phyloP scores from a whole-genome alignment of 116 monocot species.

The Posidonia oceanica region DNA sequence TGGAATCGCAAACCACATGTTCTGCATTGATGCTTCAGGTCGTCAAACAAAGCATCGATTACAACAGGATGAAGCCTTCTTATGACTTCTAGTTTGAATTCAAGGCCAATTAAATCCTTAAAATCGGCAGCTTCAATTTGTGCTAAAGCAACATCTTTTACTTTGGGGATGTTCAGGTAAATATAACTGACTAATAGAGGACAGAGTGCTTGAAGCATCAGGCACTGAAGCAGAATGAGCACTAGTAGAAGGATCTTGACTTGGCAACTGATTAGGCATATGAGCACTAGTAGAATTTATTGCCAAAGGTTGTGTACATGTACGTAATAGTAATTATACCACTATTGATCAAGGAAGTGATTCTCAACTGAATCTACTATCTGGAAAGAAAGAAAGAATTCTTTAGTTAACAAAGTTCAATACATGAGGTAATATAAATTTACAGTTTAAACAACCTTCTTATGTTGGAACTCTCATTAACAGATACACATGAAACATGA shows the following conservation, averaged over 20 bases:
- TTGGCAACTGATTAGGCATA: slow-evolving; percentile 4
- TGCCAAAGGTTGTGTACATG: no score
- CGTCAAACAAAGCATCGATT: slow-evolving; percentile 37
- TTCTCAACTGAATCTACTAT: no score
- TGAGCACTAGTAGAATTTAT: no score
- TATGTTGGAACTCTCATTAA: no score
- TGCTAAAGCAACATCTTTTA: neutral
- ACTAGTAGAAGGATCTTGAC: slow-evolving; percentile 3
- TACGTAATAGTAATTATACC: no score
- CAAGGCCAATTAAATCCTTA: slow-evolving; percentile 32
- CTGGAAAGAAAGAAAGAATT: no score
- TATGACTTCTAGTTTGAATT: slow-evolving; percentile 52
- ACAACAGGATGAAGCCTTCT: slow-evolving; percentile 35
- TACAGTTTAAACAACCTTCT: no score
- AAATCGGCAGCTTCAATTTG: neutral
- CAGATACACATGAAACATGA: no score
- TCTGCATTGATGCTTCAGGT: slow-evolving; percentile 37
- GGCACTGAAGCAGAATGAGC: slow-evolving; percentile 1
- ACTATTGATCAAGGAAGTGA: no score
- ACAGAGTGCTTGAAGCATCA: neutral
- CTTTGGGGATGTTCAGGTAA: slow-evolving; percentile 2
- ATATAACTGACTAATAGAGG: slow-evolving; percentile 6
- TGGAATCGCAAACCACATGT: slow-evolving; percentile 43
- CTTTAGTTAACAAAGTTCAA: no score
- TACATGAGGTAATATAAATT: no score